Conservation (phyloP, 768 basidiomycete species). For the Boletus pseudopeckii region DNA sequence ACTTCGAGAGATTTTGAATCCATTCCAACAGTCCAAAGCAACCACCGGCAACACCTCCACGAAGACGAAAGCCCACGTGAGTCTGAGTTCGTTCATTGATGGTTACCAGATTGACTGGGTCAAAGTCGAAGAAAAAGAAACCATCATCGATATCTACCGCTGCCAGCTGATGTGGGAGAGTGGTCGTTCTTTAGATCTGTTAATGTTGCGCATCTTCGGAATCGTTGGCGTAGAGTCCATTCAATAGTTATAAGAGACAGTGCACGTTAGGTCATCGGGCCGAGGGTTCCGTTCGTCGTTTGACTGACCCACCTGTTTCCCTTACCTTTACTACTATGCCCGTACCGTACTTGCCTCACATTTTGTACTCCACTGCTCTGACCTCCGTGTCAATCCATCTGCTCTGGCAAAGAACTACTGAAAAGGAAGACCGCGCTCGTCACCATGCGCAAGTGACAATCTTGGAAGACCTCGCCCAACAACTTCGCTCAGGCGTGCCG, state of each 20-base stretch:
- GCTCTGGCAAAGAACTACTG: conserved; percentile 47
- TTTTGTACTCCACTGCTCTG: conserved; percentile 62
- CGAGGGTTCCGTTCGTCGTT: background rate
- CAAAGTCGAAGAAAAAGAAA: conserved; percentile 20
- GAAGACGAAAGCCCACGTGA: conserved; percentile 17
- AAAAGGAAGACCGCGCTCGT: conserved; percentile 53
- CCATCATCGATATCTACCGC: background rate
- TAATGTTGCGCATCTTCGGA: background rate
- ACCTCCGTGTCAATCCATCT: conserved; percentile 68
- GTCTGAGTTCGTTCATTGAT: background rate
- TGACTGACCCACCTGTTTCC: background rate
- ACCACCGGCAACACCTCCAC: background rate
- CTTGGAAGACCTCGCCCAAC: conserved; percentile 54
- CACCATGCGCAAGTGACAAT: conserved; percentile 58
- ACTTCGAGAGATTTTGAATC: conserved; percentile 20
- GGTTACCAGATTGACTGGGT: conserved; percentile 4
- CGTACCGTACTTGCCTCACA: conserved; percentile 54
- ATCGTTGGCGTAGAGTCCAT: background rate
- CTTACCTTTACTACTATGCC: conserved; percentile 15
- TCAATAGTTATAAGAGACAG: background rate
- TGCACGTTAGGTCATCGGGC: background rate
- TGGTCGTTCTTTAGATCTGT: background rate
- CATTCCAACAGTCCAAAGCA: conserved; percentile 7
- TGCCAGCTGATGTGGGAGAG: conserved; percentile 5
- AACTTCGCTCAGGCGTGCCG: conserved; percentile 45